Base-by-base conservation (phyloP, 352 stramenopile species). In the Globisporangium lucens region DNA sequence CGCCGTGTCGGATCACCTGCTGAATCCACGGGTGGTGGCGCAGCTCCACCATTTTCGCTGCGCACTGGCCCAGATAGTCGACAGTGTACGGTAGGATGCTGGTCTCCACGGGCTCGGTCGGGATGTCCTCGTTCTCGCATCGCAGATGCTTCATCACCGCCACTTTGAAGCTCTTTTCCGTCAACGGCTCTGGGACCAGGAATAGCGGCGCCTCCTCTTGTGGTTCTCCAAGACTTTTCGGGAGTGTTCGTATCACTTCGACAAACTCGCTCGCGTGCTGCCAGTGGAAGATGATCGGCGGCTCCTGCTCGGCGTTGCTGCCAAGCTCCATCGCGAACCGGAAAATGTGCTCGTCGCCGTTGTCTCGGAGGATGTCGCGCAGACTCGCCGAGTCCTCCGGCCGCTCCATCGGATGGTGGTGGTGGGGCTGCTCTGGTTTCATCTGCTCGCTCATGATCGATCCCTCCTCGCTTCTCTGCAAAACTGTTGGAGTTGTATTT, bases 11-110 rank as follows among this genome's bases (percentile, higher is more conserved):
- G 24, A 52, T 52, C 35, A 62, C 22, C n/a, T 47, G 8, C 22
- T 62, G 35, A 4, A 29, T 62, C 56, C 56, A 52, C 30, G 56
- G 35, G 35, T 62, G 10, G 33, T 62, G 38, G 56, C 56, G 56
- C 38, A 62, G 38, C 20, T 62, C 56, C 56, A 52, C 35, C 56
- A 52, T 62, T 13, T 27, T 27, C 13, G 56, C 12, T n/a, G 35
- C 36, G 24, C 56, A 62, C 56, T 51, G 35, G 36, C 56, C 56
- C 2, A 62, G 56, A 52, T 51, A 47, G 35, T 62, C 56, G n/a
- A 52, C 35, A 7, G 33, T 62, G 56, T 62, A 62, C n/a, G 56
- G 10, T 12, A 62, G 56, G 35, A 62, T 62, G 56, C 56, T 62
- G n/a, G 35, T 61, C 35, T 52, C 56, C 12, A 62, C 56, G 9